Evolutionary conservation across 2,329 filamentous ascomycete genomes (phyloP).

Genomic region (Fusarium buxicola): DNA sequence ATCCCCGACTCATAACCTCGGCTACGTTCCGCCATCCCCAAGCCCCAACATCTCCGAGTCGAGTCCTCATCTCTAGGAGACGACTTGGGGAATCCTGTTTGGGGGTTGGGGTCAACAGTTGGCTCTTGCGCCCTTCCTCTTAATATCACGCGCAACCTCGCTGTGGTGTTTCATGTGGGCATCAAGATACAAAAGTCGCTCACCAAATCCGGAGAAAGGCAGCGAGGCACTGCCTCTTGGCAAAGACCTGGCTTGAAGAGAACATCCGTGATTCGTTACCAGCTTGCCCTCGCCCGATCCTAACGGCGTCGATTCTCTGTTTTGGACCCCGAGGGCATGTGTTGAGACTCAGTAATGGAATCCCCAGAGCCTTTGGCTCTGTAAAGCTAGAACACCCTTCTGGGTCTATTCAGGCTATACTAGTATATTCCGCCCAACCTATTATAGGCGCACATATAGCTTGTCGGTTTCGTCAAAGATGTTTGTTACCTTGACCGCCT

Average conservation of each 20-base stretch:
- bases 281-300: not conserved
- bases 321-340: not conserved
- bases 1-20: conserved; percentile 3
- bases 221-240: not conserved
- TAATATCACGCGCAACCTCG: not conserved
- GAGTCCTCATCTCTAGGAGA: not conserved
- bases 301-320: not conserved
- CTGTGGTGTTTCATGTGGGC: not conserved
- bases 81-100: not conserved
- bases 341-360: no score
- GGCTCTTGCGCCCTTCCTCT: not conserved
- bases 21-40: conserved; percentile 1
- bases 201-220: conserved; percentile 1
- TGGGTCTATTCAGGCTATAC: no score
- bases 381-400: no score
- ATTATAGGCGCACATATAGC: no score
- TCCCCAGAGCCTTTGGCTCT: no score
- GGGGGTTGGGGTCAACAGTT: not conserved
- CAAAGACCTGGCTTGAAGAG: not conserved
- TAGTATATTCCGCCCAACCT: no score
- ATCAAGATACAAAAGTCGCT: not conserved
- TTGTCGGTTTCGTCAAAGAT: no score
- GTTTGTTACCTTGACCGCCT: no score
- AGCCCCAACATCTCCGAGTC: not conserved
- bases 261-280: not conserved